Base-by-base conservation (phyloP, 1,284 basidiomycete species). In the Entoloma clypeatum region DNA sequence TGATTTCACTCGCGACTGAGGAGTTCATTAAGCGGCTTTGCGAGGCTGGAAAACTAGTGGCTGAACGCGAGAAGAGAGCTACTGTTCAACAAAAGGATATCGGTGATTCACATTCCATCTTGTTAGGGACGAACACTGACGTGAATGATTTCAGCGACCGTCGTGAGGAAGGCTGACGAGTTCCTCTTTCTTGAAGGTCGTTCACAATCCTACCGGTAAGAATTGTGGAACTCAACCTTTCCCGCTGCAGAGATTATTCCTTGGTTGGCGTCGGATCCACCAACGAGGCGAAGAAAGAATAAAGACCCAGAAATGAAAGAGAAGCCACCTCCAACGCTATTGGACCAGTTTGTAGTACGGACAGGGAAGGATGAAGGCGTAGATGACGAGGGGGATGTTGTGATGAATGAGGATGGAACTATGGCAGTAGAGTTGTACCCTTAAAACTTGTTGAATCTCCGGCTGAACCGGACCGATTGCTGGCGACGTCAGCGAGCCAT, bases 1-100 rank as follows among this genome's bases (percentile, higher is more conserved):
- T 86, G 17, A 81, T 90, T 40, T 80, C 85, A 17, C 62, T 86
- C 27, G 86, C 86, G 3, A 77, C 87, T 28, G 86, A 90, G 57
- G 80, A 86, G 55, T 89, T 90, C 47, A 80, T 89, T 33, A 78
- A 74, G 57, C 69, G 76, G 27, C 58, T 90, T 19, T 68, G 71
- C 4, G 71, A 79, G 43, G 80, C 82, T 1, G 74, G 72, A 13
- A 74, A 83, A 46, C 66, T 64, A 40, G 68, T 77, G 6, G 83
- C 86, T 7, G 69, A 71, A 44, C 67, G 74, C 42, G 85, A 87
- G 44, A 77, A 72, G 49, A 65, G 87, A 44, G 56, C 74, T 8
- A 86, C 77, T 1, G 71, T 89, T 5, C 82, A 86, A 53, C 73
- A 78, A 46, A 76, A 72, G 51, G 86, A 90, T 54, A 61, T 88